These are phyloP conservation scores for Cymbopogon flexuosus DNA, from an alignment of 202 grass and related monocot species.

Conservation along the genomic window DNA sequence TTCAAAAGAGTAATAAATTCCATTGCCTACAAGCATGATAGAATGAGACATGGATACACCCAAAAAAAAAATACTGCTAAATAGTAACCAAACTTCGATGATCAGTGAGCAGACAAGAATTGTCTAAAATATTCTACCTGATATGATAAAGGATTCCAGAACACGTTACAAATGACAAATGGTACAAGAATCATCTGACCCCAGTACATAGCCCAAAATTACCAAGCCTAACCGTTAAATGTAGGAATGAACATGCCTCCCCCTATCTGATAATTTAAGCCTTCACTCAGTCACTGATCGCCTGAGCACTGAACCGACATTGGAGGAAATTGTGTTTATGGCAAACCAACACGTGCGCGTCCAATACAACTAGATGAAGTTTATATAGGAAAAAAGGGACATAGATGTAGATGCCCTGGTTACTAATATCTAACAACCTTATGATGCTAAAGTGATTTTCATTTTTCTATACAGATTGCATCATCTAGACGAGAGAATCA, in stretches of 20 bases:
- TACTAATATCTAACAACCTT: conserved; percentile 30
- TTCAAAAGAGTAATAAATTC: neutral
- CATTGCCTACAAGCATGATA: neutral
- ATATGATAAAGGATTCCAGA: conserved; percentile 21
- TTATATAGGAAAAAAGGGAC: neutral
- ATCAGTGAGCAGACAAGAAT: neutral
- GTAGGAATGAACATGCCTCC: conserved; percentile 27
- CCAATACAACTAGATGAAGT: conserved; percentile 23
- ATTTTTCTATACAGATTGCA: conserved; percentile 51
- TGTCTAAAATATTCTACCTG: neutral
- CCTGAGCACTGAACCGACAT: neutral
- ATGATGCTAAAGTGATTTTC: conserved; percentile 35
- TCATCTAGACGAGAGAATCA: conserved; percentile 37
- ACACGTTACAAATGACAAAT: conserved; percentile 41
- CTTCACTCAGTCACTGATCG: neutral
- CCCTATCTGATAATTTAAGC: neutral
- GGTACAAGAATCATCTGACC: conserved; percentile 36
- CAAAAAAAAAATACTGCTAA: neutral
- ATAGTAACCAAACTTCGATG: neutral
- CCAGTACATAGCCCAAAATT: conserved; percentile 7
- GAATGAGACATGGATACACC: neutral
- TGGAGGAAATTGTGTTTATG: conserved; percentile 17
- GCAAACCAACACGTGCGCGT: neutral
- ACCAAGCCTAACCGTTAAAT: conserved; percentile 15
- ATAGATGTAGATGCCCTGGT: conserved; percentile 15